These are phyloP conservation scores for Parastagonospora avenae DNA, from an alignment of 2,329 filamentous ascomycete genomes.

Conservation along the genomic window DNA sequence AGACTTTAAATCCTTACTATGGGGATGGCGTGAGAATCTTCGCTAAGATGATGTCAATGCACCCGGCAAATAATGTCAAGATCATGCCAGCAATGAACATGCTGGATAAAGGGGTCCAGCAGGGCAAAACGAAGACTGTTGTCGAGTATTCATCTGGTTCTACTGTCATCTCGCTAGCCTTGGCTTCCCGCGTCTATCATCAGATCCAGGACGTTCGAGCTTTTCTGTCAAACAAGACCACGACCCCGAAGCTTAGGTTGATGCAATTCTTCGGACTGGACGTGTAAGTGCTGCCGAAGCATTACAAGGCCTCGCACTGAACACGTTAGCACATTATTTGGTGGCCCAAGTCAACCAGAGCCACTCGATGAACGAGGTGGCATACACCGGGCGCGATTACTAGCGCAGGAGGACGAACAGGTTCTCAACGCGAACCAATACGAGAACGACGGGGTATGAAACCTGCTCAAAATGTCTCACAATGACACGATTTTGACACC, in stretches of 20 bases:
- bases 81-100: conserved; percentile 55
- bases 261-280: conserved; percentile 33
- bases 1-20: conserved; percentile 61
- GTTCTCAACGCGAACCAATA: conserved; percentile 63
- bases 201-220: conserved; percentile 21
- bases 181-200: conserved; percentile 26
- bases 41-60: conserved; percentile 69
- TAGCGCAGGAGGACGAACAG: conserved; percentile 44
- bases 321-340: conserved; percentile 51
- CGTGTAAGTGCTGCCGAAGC: conserved; percentile 9
- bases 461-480: not conserved
- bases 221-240: conserved; percentile 28
- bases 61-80: conserved; percentile 69
- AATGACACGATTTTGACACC: not conserved
- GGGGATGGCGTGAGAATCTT: conserved; percentile 66
- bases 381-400: conserved; percentile 16
- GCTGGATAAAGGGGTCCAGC: conserved; percentile 17
- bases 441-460: conserved; percentile 52
- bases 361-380: conserved; percentile 24
- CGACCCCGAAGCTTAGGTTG: conserved; percentile 17
- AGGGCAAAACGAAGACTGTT: conserved; percentile 20
- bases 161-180: conserved; percentile 27
- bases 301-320: not conserved
- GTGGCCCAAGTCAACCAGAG: conserved; percentile 52
- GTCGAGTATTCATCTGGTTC: conserved; percentile 28